Evolutionary conservation across 495 filamentous ascomycete species (phyloP).

Genomic region (Neurospora africana): DNA sequence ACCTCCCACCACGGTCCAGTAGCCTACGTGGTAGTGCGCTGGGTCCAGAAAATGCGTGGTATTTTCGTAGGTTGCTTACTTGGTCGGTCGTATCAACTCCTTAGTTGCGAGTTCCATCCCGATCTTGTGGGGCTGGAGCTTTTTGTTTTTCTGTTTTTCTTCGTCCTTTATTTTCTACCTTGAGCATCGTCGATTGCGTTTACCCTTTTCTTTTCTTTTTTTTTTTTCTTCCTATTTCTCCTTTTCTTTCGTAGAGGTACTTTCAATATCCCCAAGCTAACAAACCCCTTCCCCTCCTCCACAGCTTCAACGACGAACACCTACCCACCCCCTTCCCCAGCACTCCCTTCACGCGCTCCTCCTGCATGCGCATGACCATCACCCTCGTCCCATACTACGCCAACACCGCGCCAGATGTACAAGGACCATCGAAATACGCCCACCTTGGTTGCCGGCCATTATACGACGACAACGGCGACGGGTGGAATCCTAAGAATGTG

Average conservation of each 20-base stretch:
- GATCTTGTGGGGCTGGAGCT: no score
- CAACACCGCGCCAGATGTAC: not conserved
- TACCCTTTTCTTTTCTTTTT: not conserved
- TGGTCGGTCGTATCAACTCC: no score
- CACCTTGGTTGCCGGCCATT: not conserved
- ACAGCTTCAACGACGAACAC: not conserved
- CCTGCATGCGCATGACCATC: not conserved
- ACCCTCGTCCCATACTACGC: not conserved
- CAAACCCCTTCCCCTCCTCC: not conserved
- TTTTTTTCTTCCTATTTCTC: not conserved
- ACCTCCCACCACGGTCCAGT: no score
- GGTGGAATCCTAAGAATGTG: not conserved
- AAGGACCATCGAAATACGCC: not conserved
- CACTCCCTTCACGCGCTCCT: not conserved
- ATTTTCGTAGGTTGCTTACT: no score
- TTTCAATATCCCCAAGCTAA: not conserved
- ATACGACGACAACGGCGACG: not conserved
- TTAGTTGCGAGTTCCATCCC: no score
- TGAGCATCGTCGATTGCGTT: no score
- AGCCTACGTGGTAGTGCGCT: no score
- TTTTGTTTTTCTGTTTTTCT: no score
- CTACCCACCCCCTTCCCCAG: not conserved
- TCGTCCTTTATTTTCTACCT: no score
- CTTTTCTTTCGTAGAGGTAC: no score
- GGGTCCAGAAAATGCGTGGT: no score